Base-by-base conservation (phyloP, 2,329 filamentous ascomycete genomes). In the Amphichorda felina region DNA sequence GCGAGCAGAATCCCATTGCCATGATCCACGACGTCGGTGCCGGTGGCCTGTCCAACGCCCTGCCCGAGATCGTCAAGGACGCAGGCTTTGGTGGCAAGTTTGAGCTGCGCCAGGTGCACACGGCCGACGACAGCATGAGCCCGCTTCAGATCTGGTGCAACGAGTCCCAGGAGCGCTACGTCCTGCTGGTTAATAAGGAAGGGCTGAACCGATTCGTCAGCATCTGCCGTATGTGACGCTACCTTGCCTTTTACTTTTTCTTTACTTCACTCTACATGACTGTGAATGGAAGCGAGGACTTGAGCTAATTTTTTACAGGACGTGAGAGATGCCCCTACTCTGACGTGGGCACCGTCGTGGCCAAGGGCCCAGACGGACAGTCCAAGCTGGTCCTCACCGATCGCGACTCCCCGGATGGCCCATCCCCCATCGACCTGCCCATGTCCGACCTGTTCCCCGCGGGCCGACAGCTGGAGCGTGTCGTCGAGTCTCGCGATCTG, bases 21-120 rank as follows among this genome's bases (percentile, higher is more conserved):
- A 89, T 96, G 63, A 96, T 98, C 43, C 91, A 98, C 55, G 91
- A 98, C 53, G 91, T 98, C 31, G 91, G 91, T 42, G 91, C 91
- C 34, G 91, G 91, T 50, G 91, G 91, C 40, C 64, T 71, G 15
- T 70, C 67, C 9, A 75, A 75, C 44, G 88, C 87, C 24, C 67
- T 95, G 13, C 87, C 89, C 8, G 87, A 94, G 55, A 68, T 95
- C 33, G 87, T 94, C 29, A 83, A 93, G 48, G 91, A 98, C 56
- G 87, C 89, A 33, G 86, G 86, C 1, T 81, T 85, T 36, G 91
- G 91, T 38, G 91, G 88, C 34, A 80, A 76, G 31, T 96, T 98
- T 45, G 89, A 98, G 58, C 70, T 98, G n/a, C 79, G 91, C 43
- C 85, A 96, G 50, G 72, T 98, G 26, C 87, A 95, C 54, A 94